These are phyloP conservation scores for Solanum hybrid DNA, from an alignment of 305 asterid genomes.

Conservation along the genomic window DNA sequence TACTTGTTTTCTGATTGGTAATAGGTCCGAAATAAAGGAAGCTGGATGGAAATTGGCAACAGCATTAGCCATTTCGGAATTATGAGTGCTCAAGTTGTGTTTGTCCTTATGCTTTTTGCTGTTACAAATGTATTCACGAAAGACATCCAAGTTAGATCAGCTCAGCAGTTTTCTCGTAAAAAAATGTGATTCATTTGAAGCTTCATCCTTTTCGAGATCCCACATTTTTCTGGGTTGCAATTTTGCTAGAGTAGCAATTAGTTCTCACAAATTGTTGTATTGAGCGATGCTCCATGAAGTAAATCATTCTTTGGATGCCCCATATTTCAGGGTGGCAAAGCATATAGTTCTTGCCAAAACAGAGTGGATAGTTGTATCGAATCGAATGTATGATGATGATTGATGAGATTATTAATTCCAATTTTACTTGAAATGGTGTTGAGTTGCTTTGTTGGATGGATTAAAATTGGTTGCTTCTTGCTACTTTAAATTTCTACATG, in stretches of 20 bases:
- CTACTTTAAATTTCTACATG: neutral
- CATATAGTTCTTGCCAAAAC: neutral
- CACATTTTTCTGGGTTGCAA: neutral
- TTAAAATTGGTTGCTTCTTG: neutral
- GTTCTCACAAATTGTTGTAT: neutral
- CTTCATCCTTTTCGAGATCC: neutral
- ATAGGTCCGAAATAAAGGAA: constrained; percentile 84
- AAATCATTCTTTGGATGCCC: neutral
- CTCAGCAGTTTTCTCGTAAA: constrained; percentile 41
- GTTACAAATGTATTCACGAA: constrained; percentile 66
- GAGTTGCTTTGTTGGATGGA: neutral
- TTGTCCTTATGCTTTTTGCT: constrained; percentile 76
- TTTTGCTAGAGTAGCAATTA: neutral
- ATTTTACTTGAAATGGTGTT: neutral
- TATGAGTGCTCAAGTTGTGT: constrained; percentile 97
- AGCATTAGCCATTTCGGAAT: constrained; percentile 98
- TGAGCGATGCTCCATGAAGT: neutral
- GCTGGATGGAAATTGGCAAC: constrained; percentile 99
- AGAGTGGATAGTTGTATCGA: neutral
- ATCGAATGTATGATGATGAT: neutral
- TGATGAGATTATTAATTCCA: neutral
- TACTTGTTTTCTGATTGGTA: constrained; percentile 4
- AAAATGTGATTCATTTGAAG: constrained; percentile 33
- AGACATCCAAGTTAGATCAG: constrained; percentile 47
- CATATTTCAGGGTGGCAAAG: neutral